Percentiles rank a stretch among this genome's conserved stretches.
phyloP scores from a whole-genome alignment of 306 rosid species.

The Erythrophleum fordii region DNA sequence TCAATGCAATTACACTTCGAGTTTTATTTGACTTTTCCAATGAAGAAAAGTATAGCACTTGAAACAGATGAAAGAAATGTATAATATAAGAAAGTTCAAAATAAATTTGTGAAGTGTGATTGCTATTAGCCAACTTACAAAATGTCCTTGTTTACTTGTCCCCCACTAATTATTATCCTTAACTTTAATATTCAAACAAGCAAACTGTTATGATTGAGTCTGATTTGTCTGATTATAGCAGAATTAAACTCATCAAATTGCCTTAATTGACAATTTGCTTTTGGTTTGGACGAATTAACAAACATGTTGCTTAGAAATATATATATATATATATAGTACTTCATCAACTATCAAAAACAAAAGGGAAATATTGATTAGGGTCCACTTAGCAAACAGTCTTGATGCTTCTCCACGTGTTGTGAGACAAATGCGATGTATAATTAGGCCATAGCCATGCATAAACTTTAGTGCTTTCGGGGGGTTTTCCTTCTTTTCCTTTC shows the following conservation, averaged over 20 bases:
- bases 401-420: slow-evolving; percentile 39
- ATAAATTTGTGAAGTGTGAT: not conserved
- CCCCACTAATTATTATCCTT: not conserved
- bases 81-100: not conserved
- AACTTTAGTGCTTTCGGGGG: not conserved
- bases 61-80: not conserved
- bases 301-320: slow-evolving; percentile 28
- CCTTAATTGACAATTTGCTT: not conserved
- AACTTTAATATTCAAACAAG: slow-evolving; percentile 20
- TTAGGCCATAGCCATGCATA: slow-evolving; percentile 37
- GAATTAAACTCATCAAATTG: not conserved
- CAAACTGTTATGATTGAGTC: slow-evolving; percentile 26
- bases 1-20: too few species aligned
- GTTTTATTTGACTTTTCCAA: not conserved
- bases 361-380: slow-evolving; percentile 19
- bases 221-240: not conserved
- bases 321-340: not conserved
- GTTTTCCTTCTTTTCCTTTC: not conserved
- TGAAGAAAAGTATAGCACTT: too few species aligned
- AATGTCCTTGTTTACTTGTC: not conserved
- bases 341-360: not conserved
- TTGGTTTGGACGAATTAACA: not conserved
- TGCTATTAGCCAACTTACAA: not conserved
- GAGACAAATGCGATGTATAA: slow-evolving; percentile 4
- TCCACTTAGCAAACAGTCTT: slow-evolving; percentile 17